phyloP scores from a whole-genome alignment of 2,329 filamentous ascomycete genomes.

The Trichoderma aggressivum region DNA sequence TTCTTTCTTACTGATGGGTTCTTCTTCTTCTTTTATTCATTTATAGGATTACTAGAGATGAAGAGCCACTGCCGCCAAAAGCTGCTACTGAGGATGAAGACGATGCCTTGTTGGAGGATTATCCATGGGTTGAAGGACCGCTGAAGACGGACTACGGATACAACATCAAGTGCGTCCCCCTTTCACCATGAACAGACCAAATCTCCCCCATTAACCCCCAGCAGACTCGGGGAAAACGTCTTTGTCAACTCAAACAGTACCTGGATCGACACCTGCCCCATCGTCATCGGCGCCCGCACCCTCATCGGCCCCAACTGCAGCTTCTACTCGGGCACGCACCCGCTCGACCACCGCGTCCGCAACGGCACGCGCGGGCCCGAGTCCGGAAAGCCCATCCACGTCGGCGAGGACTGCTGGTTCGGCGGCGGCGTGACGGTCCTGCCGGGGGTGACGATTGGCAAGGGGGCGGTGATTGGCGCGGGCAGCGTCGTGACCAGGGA shows the following conservation, averaged over 20 bases:
- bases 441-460: conserved; percentile 74
- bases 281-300: conserved; percentile 73
- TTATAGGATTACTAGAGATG: conserved; percentile 39
- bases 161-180: conserved; percentile 54
- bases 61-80: conserved; percentile 58
- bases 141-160: conserved; percentile 76
- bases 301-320: conserved; percentile 75
- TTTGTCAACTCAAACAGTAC: conserved; percentile 73
- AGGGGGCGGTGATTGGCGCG: conserved; percentile 71
- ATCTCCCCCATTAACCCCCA: conserved; percentile 52
- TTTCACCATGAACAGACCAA: too few relatives aligned
- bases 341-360: conserved; percentile 68
- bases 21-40: not conserved
- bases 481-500: conserved; percentile 80
- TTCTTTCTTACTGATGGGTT: not conserved
- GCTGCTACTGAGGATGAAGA: conserved; percentile 58
- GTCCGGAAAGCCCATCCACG: conserved; percentile 65
- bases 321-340: conserved; percentile 73
- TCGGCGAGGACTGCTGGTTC: conserved; percentile 81
- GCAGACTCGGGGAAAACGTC: conserved; percentile 56
- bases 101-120: conserved; percentile 56
- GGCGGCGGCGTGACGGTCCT: conserved; percentile 69
- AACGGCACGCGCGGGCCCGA: conserved; percentile 76
- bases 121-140: conserved; percentile 66
- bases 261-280: conserved; percentile 72